Evolutionary conservation across 1,284 basidiomycete species (phyloP), one percentile per base, ranked within the genome.

Genomic region (Ceratobasidium sp.): DNA sequence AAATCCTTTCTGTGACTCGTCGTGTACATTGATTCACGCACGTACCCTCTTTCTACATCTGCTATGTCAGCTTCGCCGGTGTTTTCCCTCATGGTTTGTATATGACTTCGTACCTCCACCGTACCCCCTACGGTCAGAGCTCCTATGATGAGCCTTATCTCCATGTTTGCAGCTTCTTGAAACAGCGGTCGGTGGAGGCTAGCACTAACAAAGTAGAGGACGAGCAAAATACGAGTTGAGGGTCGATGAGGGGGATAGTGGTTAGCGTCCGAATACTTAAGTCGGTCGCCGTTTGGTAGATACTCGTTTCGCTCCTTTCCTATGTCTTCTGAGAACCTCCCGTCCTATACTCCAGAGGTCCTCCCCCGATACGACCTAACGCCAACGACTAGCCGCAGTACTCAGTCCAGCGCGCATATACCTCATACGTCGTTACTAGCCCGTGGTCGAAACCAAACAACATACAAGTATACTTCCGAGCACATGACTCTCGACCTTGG

Each of bases 261-360:
- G 51, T 23, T 53, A 23, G 23, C 23, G 23, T 33, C 33, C 33
- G 33, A 33, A 18, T 63, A 63, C 42, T 42, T 40, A 44, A 42
- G 6, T 13, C 33, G 20, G 12, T 20, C 6, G n/a, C 12, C 61
- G 10, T 7, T 20, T 1, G 61, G 33, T 20, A n/a, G 61, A 9
- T n/a, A 63, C 33, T 39, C 61, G 40, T 39, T 63, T 63, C 20
- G n/a, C 40, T n/a, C 15, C 51, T 40, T 51, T 26, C 53, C 39
- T 28, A 55, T 53, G 68, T 42, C 55, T 13, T 1, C 44, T 46
- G 70, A 58, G 28, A n/a, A 46, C 46, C 56, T 72, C 2, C 70
- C 70, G n/a, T 72, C 56, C n/a, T 76, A 76, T 33, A 53, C 72
- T 4, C 61, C 72, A 10, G 72, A 76, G 39, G 72, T 76, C 39